A percentile compares a stretch with the other conserved stretches of the same genome.
Evolutionary conservation across 345 rosid genomes (phyloP).

Genomic region (Balakata baccata): DNA sequence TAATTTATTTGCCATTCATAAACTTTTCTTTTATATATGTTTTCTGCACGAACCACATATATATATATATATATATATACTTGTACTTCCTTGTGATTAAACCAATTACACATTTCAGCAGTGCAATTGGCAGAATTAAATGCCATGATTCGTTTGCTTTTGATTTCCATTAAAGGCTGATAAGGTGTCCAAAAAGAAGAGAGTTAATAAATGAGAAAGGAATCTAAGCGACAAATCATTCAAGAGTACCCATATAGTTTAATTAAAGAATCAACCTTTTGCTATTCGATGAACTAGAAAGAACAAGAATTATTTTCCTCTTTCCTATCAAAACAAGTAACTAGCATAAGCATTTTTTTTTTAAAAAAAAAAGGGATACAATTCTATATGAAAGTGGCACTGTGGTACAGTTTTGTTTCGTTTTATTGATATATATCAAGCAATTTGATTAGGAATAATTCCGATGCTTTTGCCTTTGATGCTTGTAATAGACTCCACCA

Average conservation of each 20-base stretch:
- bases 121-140: constrained; percentile 20
- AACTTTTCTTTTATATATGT: neutral
- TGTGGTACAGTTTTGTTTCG: constrained; percentile 18
- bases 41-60: neutral
- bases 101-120: constrained; percentile 15
- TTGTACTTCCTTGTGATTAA: neutral
- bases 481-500: constrained; percentile 48
- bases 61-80: too few relatives aligned
- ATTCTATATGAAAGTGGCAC: constrained; percentile 1
- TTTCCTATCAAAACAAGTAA: too few relatives aligned
- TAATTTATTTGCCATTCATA: neutral
- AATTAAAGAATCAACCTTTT: neutral
- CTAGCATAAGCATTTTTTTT: too few relatives aligned
- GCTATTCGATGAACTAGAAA: neutral
- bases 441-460: constrained; percentile 15
- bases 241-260: neutral
- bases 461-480: constrained; percentile 15
- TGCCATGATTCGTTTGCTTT: constrained; percentile 9
- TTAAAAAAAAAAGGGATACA: too few relatives aligned
- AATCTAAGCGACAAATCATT: constrained; percentile 8
- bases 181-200: neutral
- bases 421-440: neutral
- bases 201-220: constrained; percentile 16
- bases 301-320: neutral
- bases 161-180: neutral